These are phyloP conservation scores for Quercus tomentella DNA, from an alignment of 331 rosid genomes.

Conservation along the genomic window DNA sequence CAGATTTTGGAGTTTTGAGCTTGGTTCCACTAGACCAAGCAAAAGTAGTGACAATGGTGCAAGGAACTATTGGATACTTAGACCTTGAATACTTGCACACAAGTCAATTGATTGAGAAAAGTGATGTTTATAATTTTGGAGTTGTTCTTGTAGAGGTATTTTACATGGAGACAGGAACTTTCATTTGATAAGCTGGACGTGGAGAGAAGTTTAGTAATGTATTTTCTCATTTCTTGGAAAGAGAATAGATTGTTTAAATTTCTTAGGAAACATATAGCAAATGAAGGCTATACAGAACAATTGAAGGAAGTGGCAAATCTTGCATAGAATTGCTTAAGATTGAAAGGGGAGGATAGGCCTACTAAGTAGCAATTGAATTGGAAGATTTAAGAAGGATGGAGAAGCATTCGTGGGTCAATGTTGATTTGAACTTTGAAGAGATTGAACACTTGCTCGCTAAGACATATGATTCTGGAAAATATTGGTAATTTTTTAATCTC, in stretches of 20 bases:
- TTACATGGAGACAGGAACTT: neutral
- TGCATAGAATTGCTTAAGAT: neutral
- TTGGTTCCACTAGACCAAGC: slow-evolving; percentile 13
- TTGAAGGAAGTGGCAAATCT: neutral
- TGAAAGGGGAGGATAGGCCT: neutral
- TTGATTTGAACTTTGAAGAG: no score
- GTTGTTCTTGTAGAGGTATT: neutral
- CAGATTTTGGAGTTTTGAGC: slow-evolving; percentile 23
- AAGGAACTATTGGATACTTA: no score
- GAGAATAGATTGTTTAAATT: neutral
- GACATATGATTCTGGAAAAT: no score
- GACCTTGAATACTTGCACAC: no score
- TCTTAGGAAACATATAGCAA: neutral
- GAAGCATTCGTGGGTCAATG: no score
- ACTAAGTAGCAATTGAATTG: no score
- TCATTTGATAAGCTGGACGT: neutral
- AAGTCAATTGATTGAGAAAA: no score
- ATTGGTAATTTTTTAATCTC: no score
- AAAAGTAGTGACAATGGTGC: neutral
- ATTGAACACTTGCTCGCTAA: no score
- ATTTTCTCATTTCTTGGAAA: neutral
- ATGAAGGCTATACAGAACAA: neutral
- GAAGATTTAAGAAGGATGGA: no score
- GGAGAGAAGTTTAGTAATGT: neutral
- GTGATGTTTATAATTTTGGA: neutral